These are phyloP conservation scores for Penicillium sp. DNA, from an alignment of 2,329 filamentous ascomycete species.

Conservation along the genomic window DNA sequence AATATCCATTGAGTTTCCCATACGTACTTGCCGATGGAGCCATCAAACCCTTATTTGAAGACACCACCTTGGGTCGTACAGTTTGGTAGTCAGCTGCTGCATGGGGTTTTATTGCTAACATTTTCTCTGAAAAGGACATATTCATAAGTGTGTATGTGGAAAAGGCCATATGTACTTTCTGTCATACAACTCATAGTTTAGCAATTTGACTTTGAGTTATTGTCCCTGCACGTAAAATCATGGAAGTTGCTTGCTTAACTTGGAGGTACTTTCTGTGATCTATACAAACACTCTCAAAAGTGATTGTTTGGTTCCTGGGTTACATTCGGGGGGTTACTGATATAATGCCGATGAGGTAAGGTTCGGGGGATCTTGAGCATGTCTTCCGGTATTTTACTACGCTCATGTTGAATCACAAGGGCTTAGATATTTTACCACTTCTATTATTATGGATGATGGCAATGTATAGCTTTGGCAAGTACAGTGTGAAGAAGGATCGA, in stretches of 20 bases:
- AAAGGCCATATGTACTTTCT: not conserved
- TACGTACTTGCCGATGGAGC: not conserved
- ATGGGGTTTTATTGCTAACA: not conserved
- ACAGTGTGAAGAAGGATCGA: too few species aligned
- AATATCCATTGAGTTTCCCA: not conserved
- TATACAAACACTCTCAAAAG: not conserved
- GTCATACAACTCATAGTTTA: too few species aligned
- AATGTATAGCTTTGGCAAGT: not conserved
- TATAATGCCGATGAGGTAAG: not conserved
- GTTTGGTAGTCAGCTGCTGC: not conserved
- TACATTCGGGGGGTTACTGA: conserved; percentile 23
- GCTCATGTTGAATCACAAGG: not conserved
- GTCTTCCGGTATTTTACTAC: not conserved
- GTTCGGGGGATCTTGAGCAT: not conserved
- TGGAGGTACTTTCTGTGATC: not conserved
- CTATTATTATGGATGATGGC: not conserved
- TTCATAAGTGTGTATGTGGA: too few species aligned
- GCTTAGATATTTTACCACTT: not conserved
- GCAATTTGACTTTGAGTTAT: not conserved
- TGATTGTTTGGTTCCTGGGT: conserved; percentile 3
- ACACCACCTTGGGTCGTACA: not conserved
- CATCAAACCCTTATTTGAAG: not conserved
- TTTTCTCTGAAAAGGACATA: not conserved
- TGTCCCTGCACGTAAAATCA: not conserved
- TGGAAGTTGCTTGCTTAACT: not conserved